Evolutionary conservation across 306 rosid species (phyloP).

Genomic region (Erythrophleum fordii): DNA sequence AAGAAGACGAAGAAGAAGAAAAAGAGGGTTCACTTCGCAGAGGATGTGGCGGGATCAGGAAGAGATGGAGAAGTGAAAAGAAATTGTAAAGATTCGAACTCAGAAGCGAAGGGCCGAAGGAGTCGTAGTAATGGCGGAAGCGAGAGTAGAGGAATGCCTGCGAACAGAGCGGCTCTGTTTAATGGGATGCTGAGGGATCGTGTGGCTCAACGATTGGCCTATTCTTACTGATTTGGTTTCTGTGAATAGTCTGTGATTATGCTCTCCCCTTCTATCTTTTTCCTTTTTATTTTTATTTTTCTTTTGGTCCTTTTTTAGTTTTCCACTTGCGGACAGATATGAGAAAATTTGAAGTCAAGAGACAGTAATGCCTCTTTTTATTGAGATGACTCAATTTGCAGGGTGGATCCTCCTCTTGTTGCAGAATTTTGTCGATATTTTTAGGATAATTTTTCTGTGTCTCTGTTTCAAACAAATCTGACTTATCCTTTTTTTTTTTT

Average conservation of each 20-base stretch:
- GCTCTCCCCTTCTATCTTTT: neutral
- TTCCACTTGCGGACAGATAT: neutral
- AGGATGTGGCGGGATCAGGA: slow-evolving; percentile 50
- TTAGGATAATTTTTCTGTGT: slow-evolving; percentile 9
- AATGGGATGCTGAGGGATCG: slow-evolving; percentile 89
- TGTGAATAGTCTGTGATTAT: slow-evolving; percentile 36
- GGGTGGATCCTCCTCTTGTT: slow-evolving; percentile 15
- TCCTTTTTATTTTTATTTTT: neutral
- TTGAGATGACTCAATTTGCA: neutral
- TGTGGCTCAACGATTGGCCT: slow-evolving; percentile 65
- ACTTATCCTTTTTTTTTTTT: neutral
- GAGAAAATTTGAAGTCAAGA: neutral
- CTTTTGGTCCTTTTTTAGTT: neutral
- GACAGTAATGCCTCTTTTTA: neutral
- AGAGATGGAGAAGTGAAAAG: neutral
- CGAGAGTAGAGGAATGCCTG: slow-evolving; percentile 64
- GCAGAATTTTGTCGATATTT: slow-evolving; percentile 29
- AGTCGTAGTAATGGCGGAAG: slow-evolving; percentile 20
- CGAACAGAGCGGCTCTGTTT: slow-evolving; percentile 78
- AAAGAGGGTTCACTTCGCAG: slow-evolving; percentile 79
- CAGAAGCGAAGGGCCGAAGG: slow-evolving; percentile 19
- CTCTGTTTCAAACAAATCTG: neutral
- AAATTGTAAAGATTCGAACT: neutral
- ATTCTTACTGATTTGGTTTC: slow-evolving; percentile 57
- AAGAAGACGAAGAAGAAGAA: slow-evolving; percentile 56